Conservation (phyloP, 345 rosid species). For the Pistacia vera region DNA sequence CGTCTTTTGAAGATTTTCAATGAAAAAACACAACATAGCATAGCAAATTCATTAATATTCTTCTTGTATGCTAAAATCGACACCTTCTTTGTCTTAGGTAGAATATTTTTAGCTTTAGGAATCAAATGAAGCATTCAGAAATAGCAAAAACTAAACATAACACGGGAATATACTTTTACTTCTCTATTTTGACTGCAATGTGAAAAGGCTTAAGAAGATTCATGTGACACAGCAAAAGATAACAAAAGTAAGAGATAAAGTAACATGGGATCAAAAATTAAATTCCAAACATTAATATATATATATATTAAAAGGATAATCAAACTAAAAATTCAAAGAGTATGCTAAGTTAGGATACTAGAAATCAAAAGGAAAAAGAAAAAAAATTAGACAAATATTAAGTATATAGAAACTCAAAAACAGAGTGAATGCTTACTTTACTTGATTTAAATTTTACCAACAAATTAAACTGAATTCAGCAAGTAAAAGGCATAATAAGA, state of each 20-base stretch:
- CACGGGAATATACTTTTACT: too few species aligned
- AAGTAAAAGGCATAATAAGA: not conserved
- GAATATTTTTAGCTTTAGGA: too few species aligned
- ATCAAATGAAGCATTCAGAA: too few species aligned
- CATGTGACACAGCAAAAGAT: too few species aligned
- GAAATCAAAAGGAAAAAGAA: not conserved
- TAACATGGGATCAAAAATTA: not conserved
- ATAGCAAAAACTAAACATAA: too few species aligned
- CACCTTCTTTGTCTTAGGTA: too few species aligned
- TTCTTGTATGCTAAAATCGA: not conserved
- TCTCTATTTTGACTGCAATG: too few species aligned
- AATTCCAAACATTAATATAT: not conserved
- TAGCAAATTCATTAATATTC: conserved; percentile 9
- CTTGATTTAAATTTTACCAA: not conserved
- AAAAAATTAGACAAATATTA: not conserved
- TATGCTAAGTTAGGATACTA: not conserved
- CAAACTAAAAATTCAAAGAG: not conserved
- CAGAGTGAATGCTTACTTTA: conserved; percentile 2
- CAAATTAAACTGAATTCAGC: not conserved
- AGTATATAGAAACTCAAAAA: not conserved
- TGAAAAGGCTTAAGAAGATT: too few species aligned
- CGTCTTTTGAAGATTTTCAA: conserved; percentile 67
- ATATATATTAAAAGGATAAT: not conserved
- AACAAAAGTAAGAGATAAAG: not conserved
- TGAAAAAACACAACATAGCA: not conserved